Percentiles rank a stretch among this genome's conserved stretches.
These are phyloP conservation scores for Schizosaccharomyces lindneri DNA, from an alignment of 805 yeast genomes.

Conservation along the genomic window DNA sequence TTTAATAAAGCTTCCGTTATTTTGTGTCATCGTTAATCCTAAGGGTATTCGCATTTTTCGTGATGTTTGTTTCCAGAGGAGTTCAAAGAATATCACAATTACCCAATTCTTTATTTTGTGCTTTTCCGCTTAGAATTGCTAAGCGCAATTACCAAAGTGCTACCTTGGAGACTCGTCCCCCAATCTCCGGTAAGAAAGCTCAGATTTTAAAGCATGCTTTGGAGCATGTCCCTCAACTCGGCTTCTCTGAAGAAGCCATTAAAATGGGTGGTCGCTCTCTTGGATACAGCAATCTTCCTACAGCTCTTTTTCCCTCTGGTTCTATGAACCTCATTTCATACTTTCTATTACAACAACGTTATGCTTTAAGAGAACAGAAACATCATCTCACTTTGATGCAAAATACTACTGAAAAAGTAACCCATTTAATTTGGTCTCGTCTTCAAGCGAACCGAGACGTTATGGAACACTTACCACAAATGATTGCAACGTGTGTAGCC, in stretches of 20 bases:
- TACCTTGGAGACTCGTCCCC: background rate
- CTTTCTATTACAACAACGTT: conserved; percentile 22
- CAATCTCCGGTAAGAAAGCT: background rate
- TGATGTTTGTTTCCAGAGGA: no score
- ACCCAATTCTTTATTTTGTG: no score
- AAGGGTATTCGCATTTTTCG: no score
- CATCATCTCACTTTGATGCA: conserved; percentile 5
- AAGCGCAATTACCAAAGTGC: background rate
- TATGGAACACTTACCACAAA: conserved; percentile 19
- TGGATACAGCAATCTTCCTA: conserved; percentile 28
- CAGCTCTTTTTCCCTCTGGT: conserved; percentile 21
- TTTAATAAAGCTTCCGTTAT: no score
- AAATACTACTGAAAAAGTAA: conserved; percentile 17
- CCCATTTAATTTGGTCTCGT: conserved; percentile 20
- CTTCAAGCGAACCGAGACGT: conserved; percentile 27
- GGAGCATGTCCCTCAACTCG: conserved; percentile 23
- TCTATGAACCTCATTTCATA: conserved; percentile 29
- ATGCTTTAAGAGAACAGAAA: conserved; percentile 10
- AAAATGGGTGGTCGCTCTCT: conserved; percentile 23
- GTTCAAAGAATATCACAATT: no score
- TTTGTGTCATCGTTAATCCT: no score
- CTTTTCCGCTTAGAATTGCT: no score
- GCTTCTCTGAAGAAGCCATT: conserved; percentile 27
- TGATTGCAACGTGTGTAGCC: conserved; percentile 34
- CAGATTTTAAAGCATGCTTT: conserved; percentile 19